Conservation (phyloP, 768 basidiomycete genomes). For the Sutorius australiensis region DNA sequence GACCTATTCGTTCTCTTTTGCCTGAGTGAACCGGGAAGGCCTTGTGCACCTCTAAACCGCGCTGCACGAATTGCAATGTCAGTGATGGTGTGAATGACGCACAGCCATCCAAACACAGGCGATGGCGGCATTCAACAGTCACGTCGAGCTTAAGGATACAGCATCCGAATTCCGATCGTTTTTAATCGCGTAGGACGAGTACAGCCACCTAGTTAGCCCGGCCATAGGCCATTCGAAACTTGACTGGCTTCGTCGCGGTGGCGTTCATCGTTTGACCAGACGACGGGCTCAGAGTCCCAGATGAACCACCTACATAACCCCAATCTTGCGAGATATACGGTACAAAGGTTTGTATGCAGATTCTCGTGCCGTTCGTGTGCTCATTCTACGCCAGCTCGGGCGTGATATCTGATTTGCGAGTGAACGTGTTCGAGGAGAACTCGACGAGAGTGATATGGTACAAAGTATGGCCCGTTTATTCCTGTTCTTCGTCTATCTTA, state of each 20-base stretch:
- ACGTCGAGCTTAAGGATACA: conserved; percentile 1
- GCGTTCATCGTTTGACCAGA: neutral
- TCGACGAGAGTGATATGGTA: conserved; percentile 65
- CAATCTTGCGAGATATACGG: conserved; percentile 29
- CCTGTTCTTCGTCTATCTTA: conserved; percentile 8
- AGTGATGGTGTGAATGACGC: conserved; percentile 56
- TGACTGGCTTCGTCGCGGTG: conserved; percentile 4
- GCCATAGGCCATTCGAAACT: conserved; percentile 6
- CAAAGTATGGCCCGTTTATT: conserved; percentile 46
- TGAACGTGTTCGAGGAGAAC: conserved; percentile 59
- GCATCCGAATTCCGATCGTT: too few species aligned
- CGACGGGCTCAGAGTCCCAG: neutral
- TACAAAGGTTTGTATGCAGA: conserved; percentile 25
- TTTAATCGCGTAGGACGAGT: neutral
- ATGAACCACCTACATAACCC: conserved; percentile 28
- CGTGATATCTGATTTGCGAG: conserved; percentile 64
- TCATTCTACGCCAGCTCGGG: conserved; percentile 52
- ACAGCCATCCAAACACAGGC: conserved; percentile 67
- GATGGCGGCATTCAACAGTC: conserved; percentile 56
- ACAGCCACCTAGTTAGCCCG: conserved; percentile 17
- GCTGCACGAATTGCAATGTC: conserved; percentile 65
- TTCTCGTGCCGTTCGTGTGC: neutral
- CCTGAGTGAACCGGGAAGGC: neutral
- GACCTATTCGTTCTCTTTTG: neutral
- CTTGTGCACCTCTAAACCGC: conserved; percentile 48